Conservation (phyloP, 805 yeast genomes). For the Lipomyces starkeyi region DNA sequence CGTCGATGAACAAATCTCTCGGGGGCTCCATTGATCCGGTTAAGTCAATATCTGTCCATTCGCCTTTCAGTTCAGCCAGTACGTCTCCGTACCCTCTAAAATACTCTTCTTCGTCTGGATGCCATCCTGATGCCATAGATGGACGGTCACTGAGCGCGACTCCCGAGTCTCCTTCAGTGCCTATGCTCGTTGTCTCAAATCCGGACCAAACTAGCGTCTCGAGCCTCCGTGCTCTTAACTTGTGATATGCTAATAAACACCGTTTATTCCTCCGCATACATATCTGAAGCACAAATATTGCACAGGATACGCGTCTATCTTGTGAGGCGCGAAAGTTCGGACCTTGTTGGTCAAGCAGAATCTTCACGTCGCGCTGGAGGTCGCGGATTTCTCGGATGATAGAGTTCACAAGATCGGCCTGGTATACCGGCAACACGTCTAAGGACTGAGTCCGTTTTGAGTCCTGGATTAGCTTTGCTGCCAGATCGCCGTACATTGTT, state of each 20-base stretch:
- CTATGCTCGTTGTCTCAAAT: conserved; percentile 38
- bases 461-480: conserved; percentile 80
- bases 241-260: conserved; percentile 84
- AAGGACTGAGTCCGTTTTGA: conserved; percentile 78
- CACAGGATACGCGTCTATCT: conserved; percentile 45
- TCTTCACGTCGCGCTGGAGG: conserved; percentile 57
- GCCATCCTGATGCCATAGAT: conserved; percentile 47
- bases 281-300: conserved; percentile 67
- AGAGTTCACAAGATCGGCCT: conserved; percentile 70
- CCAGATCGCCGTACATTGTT: conserved; percentile 86
- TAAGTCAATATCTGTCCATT: conserved; percentile 80
- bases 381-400: conserved; percentile 70
- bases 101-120: conserved; percentile 82
- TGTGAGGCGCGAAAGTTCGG: conserved; percentile 40
- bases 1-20: conserved; percentile 88
- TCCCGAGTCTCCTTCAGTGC: conserved; percentile 50
- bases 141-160: conserved; percentile 38
- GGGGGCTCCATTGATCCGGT: conserved; percentile 94
- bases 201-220: conserved; percentile 46
- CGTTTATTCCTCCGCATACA: conserved; percentile 89
- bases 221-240: conserved; percentile 68
- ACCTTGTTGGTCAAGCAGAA: conserved; percentile 45
- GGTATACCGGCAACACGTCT: conserved; percentile 70
- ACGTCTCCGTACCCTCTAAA: conserved; percentile 71
- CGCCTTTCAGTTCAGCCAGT: conserved; percentile 75